Conservation (phyloP, 331 rosid species). For the Pyrus hybrid region DNA sequence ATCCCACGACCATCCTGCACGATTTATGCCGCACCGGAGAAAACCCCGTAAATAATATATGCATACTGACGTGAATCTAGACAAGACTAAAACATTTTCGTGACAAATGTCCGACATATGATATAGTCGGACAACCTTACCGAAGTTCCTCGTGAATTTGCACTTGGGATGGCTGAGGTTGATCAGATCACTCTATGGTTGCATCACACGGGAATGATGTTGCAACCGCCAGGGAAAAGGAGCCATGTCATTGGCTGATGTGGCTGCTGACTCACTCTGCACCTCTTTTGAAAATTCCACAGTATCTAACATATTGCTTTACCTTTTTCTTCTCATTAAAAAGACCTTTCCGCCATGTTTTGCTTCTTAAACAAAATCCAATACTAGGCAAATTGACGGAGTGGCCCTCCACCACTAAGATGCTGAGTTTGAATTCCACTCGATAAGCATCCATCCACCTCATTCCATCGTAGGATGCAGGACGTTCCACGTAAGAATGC, state of each 20-base stretch:
- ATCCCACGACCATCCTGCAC: not conserved
- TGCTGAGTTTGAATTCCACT: conserved; percentile 94
- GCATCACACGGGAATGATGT: conserved; percentile 16
- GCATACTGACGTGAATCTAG: not conserved
- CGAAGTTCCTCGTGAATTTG: not conserved
- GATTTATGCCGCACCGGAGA: not conserved
- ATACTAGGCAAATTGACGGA: not conserved
- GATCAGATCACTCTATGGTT: not conserved
- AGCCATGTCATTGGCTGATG: conserved; percentile 34
- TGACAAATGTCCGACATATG: not conserved
- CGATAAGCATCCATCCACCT: conserved; percentile 38
- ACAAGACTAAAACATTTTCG: too few species aligned
- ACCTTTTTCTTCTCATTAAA: not conserved
- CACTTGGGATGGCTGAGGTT: conserved; percentile 7
- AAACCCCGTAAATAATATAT: not conserved
- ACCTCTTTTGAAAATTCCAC: conserved; percentile 23
- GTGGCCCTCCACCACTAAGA: conserved; percentile 35
- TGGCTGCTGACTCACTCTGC: conserved; percentile 55
- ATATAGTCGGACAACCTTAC: not conserved
- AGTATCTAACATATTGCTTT: conserved; percentile 18
- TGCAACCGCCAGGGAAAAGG: conserved; percentile 9
- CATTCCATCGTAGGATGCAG: conserved; percentile 30
- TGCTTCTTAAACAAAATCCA: conserved; percentile 21
- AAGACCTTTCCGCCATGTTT: conserved; percentile 15
- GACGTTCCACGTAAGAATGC: conserved; percentile 26